Evolutionary conservation across 768 basidiomycete genomes (phyloP).

Genomic region (Pleurotus citrinopileatus): DNA sequence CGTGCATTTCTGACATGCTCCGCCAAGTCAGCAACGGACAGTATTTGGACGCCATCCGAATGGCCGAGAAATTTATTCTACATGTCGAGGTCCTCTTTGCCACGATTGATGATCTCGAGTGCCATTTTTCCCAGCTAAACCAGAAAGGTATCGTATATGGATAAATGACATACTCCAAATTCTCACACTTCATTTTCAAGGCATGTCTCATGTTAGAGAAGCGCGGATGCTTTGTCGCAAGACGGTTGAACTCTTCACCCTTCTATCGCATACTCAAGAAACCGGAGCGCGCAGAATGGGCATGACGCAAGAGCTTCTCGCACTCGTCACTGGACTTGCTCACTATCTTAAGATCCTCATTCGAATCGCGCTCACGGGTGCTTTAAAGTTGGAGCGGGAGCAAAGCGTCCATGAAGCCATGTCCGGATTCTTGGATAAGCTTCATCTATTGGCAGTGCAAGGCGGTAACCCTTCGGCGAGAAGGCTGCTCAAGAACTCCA

Average conservation of each 20-base stretch:
- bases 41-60: conserved; percentile 93
- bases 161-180: not conserved
- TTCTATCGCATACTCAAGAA: conserved; percentile 94
- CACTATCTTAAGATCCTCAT: conserved; percentile 99
- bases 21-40: conserved; percentile 95
- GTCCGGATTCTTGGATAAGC: conserved; percentile 86
- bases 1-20: conserved; percentile 98
- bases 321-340: conserved; percentile 96
- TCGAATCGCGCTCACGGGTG: conserved; percentile 93
- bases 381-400: conserved; percentile 93
- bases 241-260: conserved; percentile 96
- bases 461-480: conserved; percentile 77
- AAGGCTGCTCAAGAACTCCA: conserved; percentile 72
- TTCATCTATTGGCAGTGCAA: conserved; percentile 87
- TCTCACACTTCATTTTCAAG: conserved; percentile 34
- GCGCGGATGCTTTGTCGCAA: conserved; percentile 98
- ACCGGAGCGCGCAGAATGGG: conserved; percentile 88
- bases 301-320: conserved; percentile 95
- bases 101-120: conserved; percentile 94
- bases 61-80: conserved; percentile 98
- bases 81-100: conserved; percentile 98
- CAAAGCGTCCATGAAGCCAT: conserved; percentile 80
- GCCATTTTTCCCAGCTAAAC: conserved; percentile 72
- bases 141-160: conserved; percentile 70
- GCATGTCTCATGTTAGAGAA: conserved; percentile 98